These are phyloP conservation scores for Boletus reticuloceps DNA, from an alignment of 768 basidiomycete species.

Conservation along the genomic window DNA sequence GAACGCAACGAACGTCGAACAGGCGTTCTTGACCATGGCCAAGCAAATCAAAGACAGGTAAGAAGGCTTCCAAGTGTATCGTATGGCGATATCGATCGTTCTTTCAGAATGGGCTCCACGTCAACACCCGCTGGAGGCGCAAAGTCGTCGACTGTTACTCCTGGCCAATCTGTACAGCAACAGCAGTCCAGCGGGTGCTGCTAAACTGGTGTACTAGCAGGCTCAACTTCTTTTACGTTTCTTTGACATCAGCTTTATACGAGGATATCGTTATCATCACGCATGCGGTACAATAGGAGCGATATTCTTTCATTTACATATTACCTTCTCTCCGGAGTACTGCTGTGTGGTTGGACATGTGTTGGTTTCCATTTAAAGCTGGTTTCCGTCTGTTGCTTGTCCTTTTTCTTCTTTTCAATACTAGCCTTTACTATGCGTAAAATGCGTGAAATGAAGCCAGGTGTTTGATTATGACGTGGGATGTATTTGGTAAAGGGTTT, in stretches of 20 bases:
- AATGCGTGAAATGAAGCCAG: too few species aligned
- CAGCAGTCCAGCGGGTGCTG: constrained; percentile 76
- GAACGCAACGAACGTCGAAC: constrained; percentile 97
- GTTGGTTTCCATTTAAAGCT: constrained; percentile 27
- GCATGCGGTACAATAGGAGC: constrained; percentile 29
- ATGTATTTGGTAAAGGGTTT: background rate
- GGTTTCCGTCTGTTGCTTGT: constrained; percentile 24
- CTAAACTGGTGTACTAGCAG: constrained; percentile 42
- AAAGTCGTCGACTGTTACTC: constrained; percentile 82
- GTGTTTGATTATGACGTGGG: background rate
- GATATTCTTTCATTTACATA: constrained; percentile 34
- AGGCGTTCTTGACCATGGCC: constrained; percentile 98
- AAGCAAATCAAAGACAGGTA: constrained; percentile 94
- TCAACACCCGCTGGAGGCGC: constrained; percentile 70
- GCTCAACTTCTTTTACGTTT: constrained; percentile 13
- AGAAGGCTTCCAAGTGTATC: constrained; percentile 13
- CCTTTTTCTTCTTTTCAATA: constrained; percentile 16
- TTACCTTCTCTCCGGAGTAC: constrained; percentile 30
- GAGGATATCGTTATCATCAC: constrained; percentile 28
- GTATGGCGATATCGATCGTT: background rate
- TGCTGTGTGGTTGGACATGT: constrained; percentile 25
- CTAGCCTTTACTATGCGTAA: constrained; percentile 6
- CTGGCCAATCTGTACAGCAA: constrained; percentile 80
- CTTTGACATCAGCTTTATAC: constrained; percentile 13
- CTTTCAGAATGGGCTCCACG: constrained; percentile 76